Evolutionary conservation across 352 stramenopile genomes (phyloP), one percentile per base, ranked within the genome.

Genomic region (Phytophthora pluvialis): DNA sequence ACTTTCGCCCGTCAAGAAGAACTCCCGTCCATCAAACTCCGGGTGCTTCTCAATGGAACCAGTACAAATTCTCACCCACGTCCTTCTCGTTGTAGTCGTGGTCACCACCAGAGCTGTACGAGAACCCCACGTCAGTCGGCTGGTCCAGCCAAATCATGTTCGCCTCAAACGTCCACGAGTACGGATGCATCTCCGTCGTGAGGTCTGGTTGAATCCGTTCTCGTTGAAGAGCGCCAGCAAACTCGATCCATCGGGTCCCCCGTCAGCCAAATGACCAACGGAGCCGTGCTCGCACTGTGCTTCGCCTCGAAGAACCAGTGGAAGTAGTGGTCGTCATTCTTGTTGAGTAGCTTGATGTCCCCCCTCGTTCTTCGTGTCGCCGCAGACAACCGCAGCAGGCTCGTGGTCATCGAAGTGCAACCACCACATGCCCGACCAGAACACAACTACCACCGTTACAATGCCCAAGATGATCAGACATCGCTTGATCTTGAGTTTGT

Each of bases 241-340:
- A n/a, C n/a, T 83, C 3, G 77, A 87, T 4, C 69, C 68, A 9
- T 79, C 79, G 9, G 81, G 79, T 35, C 48, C 33, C 48, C 48
- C 12, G 48, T 55, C 35, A 35, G 32, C 32, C 32, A 55, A 36
- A 52, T 39, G 15, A 52, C 45, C 45, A 52, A 13, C 8, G 45
- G 45, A 39, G 26, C 45, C 2, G 45, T 40, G 7, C 26, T 51
- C 3, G 72, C 57, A 39, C 70, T 62, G 46, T 69, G 59, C 26
- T 65, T 52, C 6, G 78, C 76, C 57, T 88, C 73, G 28, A 85
- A 81, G 50, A 75, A 85, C 78, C 80, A 90, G 62, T 89, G 87
- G 47, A 90, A 90, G 66, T 88, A 89, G 51, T 86, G 52, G 38
- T 82, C 77, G 43, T 88, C 80, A 13, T 82, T 38, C 56, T 83